Evolutionary conservation across 2,329 filamentous ascomycete genomes (phyloP).

Genomic region (Sporothrix euskadiensis): DNA sequence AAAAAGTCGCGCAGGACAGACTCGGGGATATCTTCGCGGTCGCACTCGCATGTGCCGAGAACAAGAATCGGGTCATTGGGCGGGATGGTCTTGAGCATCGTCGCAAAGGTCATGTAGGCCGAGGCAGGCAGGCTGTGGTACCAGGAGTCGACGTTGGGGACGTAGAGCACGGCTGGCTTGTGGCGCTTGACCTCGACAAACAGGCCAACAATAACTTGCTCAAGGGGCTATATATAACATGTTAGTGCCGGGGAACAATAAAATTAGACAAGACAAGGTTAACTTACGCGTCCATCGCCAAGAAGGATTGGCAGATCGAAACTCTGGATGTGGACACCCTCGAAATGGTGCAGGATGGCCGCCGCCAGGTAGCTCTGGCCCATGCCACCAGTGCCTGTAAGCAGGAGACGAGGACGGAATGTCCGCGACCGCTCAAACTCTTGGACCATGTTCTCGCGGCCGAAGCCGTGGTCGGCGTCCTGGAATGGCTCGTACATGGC

Average conservation of each 20-base stretch:
- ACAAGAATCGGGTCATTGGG: slow-evolving; percentile 88
- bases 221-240: slow-evolving; percentile 60
- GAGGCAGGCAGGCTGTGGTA: slow-evolving; percentile 64
- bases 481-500: slow-evolving; percentile 87
- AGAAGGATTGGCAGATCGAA: slow-evolving; percentile 88
- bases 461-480: slow-evolving; percentile 80
- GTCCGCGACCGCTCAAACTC: slow-evolving; percentile 86
- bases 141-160: slow-evolving; percentile 89
- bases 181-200: slow-evolving; percentile 92
- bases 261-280: neutral
- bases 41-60: slow-evolving; percentile 77
- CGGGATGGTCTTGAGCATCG: slow-evolving; percentile 78
- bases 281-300: slow-evolving; percentile 72
- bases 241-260: neutral
- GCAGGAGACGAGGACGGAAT: slow-evolving; percentile 83
- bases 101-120: slow-evolving; percentile 77
- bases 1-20: slow-evolving; percentile 77
- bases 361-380: slow-evolving; percentile 87
- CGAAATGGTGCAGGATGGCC: slow-evolving; percentile 85
- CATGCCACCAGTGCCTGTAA: slow-evolving; percentile 84
- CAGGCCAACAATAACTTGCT: slow-evolving; percentile 84
- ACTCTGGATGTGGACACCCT: slow-evolving; percentile 90
- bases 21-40: slow-evolving; percentile 60
- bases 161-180: slow-evolving; percentile 93
- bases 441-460: slow-evolving; percentile 70